These are phyloP conservation scores for Agastache rugosa DNA, from an alignment of 257 asterid genomes.

Conservation along the genomic window DNA sequence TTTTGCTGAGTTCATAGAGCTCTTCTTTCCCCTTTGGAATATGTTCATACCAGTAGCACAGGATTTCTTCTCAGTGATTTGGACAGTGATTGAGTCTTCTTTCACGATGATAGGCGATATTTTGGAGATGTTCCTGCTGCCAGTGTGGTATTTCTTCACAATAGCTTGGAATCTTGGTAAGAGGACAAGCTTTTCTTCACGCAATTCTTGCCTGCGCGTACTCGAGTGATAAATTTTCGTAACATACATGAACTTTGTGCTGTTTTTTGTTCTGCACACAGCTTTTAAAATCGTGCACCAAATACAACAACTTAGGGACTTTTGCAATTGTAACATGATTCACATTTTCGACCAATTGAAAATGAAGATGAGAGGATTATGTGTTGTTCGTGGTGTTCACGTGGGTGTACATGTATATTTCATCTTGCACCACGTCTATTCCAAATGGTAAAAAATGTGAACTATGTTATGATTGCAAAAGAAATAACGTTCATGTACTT, in stretches of 20 bases:
- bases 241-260: neutral
- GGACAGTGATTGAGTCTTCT: slow-evolving; percentile 58
- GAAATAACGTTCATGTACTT: too few species aligned
- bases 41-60: slow-evolving; percentile 47
- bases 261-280: neutral
- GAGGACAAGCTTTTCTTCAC: slow-evolving; percentile 26
- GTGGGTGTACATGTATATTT: neutral
- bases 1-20: slow-evolving; percentile 52
- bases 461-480: neutral
- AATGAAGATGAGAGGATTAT: neutral
- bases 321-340: neutral
- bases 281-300: neutral
- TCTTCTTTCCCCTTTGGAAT: slow-evolving; percentile 62
- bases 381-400: too few species aligned
- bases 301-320: neutral
- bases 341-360: neutral
- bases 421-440: neutral
- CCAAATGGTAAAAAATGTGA: neutral
- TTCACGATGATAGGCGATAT: slow-evolving; percentile 49
- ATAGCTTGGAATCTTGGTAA: slow-evolving; percentile 59
- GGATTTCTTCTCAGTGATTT: slow-evolving; percentile 49
- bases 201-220: neutral
- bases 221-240: neutral
- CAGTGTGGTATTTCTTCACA: slow-evolving; percentile 57
- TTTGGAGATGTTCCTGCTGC: slow-evolving; percentile 62